These are phyloP conservation scores for Clonostachys solani DNA, from an alignment of 2,329 filamentous ascomycete species.

Conservation along the genomic window DNA sequence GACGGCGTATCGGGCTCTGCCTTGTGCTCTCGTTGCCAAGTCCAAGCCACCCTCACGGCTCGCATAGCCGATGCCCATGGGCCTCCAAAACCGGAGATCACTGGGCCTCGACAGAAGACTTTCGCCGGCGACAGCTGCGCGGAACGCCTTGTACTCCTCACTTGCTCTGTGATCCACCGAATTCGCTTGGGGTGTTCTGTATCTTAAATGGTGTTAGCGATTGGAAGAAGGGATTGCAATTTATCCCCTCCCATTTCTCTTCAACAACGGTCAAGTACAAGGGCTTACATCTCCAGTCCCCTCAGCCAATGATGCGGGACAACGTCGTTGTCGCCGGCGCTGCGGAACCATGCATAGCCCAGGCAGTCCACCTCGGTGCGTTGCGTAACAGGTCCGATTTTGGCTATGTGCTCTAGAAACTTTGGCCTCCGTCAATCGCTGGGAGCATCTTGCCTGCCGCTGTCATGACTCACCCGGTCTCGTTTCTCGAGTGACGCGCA, in stretches of 20 bases:
- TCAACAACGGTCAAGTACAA: not conserved
- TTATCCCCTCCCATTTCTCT: not conserved
- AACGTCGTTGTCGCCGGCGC: constrained; percentile 7
- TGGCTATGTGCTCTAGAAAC: constrained; percentile 5
- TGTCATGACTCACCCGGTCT: too few relatives aligned
- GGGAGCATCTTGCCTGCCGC: too few relatives aligned
- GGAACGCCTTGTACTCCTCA: constrained; percentile 7
- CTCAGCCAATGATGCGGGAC: constrained; percentile 8
- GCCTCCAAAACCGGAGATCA: constrained; percentile 7
- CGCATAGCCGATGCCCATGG: constrained; percentile 5
- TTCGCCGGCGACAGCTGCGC: constrained; percentile 5
- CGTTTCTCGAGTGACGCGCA: too few relatives aligned
- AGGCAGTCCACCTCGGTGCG: constrained; percentile 3
- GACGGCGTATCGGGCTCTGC: too few relatives aligned
- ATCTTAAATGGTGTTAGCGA: not conserved
- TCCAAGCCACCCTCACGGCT: not conserved
- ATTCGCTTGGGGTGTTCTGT: constrained; percentile 6
- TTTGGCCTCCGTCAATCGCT: not conserved
- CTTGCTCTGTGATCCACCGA: constrained; percentile 5
- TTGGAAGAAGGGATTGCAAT: too few relatives aligned
- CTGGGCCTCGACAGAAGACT: constrained; percentile 5
- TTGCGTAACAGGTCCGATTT: constrained; percentile 4
- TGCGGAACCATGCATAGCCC: constrained; percentile 9
- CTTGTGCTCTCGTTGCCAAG: too few relatives aligned
- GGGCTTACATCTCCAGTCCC: constrained; percentile 8